Evolutionary conservation across 257 asterid genomes (phyloP).

Genomic region (Rubia yunnanensis): DNA sequence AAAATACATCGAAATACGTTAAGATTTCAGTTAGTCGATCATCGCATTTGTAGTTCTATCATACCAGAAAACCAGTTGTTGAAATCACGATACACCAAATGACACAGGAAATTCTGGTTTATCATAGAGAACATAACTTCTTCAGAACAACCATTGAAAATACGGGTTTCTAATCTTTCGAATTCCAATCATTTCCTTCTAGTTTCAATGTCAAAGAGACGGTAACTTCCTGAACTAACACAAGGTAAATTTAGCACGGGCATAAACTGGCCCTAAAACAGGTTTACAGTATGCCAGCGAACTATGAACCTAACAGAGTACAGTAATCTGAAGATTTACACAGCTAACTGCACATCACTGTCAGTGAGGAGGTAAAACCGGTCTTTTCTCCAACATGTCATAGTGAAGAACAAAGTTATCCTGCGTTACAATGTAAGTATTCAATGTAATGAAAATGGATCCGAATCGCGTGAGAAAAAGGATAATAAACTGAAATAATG

Average conservation of each 20-base stretch:
- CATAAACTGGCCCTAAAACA: conserved; percentile 2
- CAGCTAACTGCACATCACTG: conserved; percentile 7
- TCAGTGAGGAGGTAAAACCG: conserved; percentile 66
- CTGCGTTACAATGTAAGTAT: conserved; percentile 39
- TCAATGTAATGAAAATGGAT: background rate
- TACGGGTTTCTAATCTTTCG: background rate
- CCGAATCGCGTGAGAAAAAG: background rate
- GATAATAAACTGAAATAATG: background rate
- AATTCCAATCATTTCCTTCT: background rate
- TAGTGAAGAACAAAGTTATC: conserved; percentile 85
- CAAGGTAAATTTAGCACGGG: background rate
- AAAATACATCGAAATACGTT: too few species aligned
- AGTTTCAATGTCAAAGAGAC: background rate
- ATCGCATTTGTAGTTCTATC: too few species aligned
- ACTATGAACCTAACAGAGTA: background rate
- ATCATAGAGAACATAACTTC: background rate
- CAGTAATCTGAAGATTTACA: conserved; percentile 15
- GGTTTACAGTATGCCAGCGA: background rate
- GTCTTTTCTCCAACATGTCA: conserved; percentile 83
- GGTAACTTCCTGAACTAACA: too few species aligned
- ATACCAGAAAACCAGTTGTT: too few species aligned
- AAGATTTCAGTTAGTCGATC: too few species aligned
- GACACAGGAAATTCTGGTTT: background rate
- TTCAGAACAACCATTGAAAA: background rate
- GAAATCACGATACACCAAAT: too few species aligned